Evolutionary conservation across 1,284 basidiomycete species (phyloP).

Genomic region (Thecaphora thlaspeos): DNA sequence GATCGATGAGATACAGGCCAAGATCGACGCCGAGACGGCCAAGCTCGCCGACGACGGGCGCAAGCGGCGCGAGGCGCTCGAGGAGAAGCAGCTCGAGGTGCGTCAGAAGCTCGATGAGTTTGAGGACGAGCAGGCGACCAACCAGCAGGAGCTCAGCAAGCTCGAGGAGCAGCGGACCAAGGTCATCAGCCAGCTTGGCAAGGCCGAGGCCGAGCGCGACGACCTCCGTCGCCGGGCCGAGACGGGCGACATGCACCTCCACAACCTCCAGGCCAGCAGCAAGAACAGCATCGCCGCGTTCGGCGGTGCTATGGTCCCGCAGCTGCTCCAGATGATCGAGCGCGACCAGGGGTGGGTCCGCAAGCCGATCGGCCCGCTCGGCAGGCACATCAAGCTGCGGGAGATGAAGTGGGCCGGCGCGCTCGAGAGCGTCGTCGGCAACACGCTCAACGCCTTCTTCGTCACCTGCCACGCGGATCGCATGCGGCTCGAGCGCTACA

Average conservation of each 20-base stretch:
- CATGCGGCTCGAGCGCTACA: constrained; percentile 65
- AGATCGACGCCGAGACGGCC: constrained; percentile 41
- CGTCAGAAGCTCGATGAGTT: constrained; percentile 24
- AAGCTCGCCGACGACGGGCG: constrained; percentile 50
- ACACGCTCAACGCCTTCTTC: constrained; percentile 71
- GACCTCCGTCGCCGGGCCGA: constrained; percentile 13
- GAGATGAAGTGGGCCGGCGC: constrained; percentile 71
- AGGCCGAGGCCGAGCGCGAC: constrained; percentile 5
- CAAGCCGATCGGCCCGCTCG: constrained; percentile 66
- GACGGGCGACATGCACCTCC: constrained; percentile 6
- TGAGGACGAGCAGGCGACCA: constrained; percentile 11
- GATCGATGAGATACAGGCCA: constrained; percentile 29
- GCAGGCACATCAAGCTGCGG: constrained; percentile 79
- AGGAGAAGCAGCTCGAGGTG: constrained; percentile 23
- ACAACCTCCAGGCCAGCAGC: constrained; percentile 12
- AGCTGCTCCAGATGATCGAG: constrained; percentile 59
- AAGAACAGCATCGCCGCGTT: constrained; percentile 43
- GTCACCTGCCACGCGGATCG: constrained; percentile 74
- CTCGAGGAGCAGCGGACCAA: constrained; percentile 21
- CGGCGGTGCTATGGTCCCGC: constrained; percentile 43
- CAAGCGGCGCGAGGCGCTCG: constrained; percentile 29
- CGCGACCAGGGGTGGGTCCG: constrained; percentile 61
- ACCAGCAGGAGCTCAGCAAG: constrained; percentile 21
- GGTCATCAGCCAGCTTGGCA: not conserved
- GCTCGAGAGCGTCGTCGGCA: constrained; percentile 69